Evolutionary conservation across 768 basidiomycete genomes (phyloP), one percentile per base, ranked within the genome.

Genomic region (Pisolithus albus): DNA sequence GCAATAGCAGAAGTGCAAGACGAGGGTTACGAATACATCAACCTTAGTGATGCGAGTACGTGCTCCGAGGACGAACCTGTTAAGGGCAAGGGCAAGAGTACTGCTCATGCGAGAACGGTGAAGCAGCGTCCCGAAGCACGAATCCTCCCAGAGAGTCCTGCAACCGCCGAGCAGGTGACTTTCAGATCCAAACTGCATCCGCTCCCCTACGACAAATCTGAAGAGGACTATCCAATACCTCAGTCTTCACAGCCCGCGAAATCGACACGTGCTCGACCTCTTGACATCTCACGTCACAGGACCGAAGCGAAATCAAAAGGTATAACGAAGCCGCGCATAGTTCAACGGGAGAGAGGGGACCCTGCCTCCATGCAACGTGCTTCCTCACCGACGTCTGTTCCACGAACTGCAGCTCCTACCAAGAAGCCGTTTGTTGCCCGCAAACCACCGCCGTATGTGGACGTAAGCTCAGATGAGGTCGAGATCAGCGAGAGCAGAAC

Each of bases 1-100:
- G 59, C 62, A 2, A 52, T 32, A 2, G 55, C 62, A 23, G 62
- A 64, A 42, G 60, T 56, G 6, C 64, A 64, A 52, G 55, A 66
- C 11, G 62, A 62, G 15, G 62, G 49, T n/a, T 64, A 65, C 23
- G 64, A 66, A 37, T 54, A 32, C 26, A 40, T 65, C 28, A 51
- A 65, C 46, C 37, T 66, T 51, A 64, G 60, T 50, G 60, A 56
- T 32, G 62, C 57, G 38, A 58, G 62, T 49, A 46, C 50, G 3
- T 62, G 57, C 44, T 58, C 60, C 2, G 16, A 19, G 48, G 7
- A 32, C 55, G 13, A 46, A 43, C 16, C 54, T 24, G 42, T 47
- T 4, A 26, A 34, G 46, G 32, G n/a, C 19, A 47, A 21, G 34
- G 16, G 23, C 2, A 47, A 21, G 32, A 49, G 49, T 2, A 37